Evolutionary conservation across 2,329 filamentous ascomycete species (phyloP), one percentile per base, ranked within the genome.

Genomic region (Penicillium sp.): DNA sequence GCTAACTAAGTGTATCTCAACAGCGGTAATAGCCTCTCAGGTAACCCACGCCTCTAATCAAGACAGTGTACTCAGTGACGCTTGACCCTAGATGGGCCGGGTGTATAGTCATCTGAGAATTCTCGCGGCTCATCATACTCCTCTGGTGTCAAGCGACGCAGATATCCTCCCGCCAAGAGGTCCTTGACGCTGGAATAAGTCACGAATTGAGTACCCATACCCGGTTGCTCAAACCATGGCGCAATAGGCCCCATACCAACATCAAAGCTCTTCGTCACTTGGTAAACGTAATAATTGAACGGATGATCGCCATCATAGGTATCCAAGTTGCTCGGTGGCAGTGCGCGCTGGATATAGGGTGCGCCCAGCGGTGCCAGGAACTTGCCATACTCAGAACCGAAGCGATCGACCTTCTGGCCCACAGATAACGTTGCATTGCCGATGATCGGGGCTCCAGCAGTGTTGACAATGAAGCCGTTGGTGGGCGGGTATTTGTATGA

Each of bases 191-290:
- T 75, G 3, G 58, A 61, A 10, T 65, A 72, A 4, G 67, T 61
- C 47, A 71, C 61, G 53, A 73, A 77, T 54, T 80, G 75, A 47
- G 80, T 68, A 38, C 82, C 82, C 40, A 82, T 74, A 0, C 83
- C 83, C 0, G 81, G 81, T 72, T 85, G 82, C 9, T 81, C 81
- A 61, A 84, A 85, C 81, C 79, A 84, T 9, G 79, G 75, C 1
- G 79, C 78, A 62, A 84, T 82, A 0, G 82, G 81, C 0, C 83
- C 83, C 9, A 79, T 70, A 0, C 75, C 59, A 0, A 83, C 81
- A 3, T 69, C 67, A 3, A 85, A 74, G 0, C 73, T 65, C 64
- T 74, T 76, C 6, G 72, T 65, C 4, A 85, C 82, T 22, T 76
- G 67, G 68, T 84, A 85, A 0, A 84, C 74, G 56, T 81, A 77